Base-by-base conservation (phyloP, 441 rosid species). In the Manihot esculenta region DNA sequence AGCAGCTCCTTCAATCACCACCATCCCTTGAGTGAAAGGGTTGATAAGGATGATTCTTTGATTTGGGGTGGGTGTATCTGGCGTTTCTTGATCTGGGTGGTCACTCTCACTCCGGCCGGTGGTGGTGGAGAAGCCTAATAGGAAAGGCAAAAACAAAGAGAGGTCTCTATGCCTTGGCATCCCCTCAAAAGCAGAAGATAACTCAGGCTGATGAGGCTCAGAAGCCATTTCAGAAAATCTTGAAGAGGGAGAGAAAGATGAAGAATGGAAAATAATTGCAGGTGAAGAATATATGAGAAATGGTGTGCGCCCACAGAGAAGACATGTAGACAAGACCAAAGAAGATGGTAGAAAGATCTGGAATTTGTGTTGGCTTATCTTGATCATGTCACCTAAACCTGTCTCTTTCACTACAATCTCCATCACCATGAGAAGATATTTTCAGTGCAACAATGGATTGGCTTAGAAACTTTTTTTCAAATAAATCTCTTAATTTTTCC, bases 261-360 rank as follows among this genome's bases (percentile, higher is more conserved):
- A 12, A 14, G 57, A 45, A 30, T 38, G 42, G 42, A 38, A 38
- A 10, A 62, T 10, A 23, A 4, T 0, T 18, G 44, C 10, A 27
- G 23, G 20, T 14, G 60, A 14, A 38, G 44, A 38, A 23, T 35
- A 27, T 47, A 57, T 47, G 41, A 45, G 15, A 51, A 50, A 23
- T 55, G 33, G 35, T 3, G 65, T 8, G 70, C 58, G 79, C 75
- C 75, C 75, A 76, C 66, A 38, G 73, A 18, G 58, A 38, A 38
- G 33, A 38, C 42, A 38, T 33, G 5, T 33, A 7, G 42, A 38
- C 42, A 58, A 44, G 27, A 10, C 7, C 1, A 49, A 20, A 15
- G 88, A 82, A 85, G 76, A 72, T 45, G 65, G 84, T 79, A 62
- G 89, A 88, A 86, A 58, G 81, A 86, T 88, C 89, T 88, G 75